These are phyloP conservation scores for Aspergillus niger DNA, from an alignment of 2,329 filamentous ascomycete species.

Conservation along the genomic window DNA sequence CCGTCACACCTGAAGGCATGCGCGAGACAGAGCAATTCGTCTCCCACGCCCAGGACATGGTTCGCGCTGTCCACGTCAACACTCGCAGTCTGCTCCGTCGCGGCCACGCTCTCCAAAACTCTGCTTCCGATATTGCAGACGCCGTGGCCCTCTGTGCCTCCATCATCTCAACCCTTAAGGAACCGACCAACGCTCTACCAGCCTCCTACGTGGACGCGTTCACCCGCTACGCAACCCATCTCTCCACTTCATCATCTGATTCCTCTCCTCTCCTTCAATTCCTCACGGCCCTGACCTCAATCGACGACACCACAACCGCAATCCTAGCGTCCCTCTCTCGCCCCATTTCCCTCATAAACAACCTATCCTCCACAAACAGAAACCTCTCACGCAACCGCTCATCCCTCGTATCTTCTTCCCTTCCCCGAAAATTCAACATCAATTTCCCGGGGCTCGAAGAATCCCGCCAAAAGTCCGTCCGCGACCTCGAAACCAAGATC, in stretches of 20 bases:
- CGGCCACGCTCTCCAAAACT: slow-evolving; percentile 71
- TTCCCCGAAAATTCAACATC: slow-evolving; percentile 50
- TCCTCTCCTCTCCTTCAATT: slow-evolving; percentile 73
- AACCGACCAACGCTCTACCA: slow-evolving; percentile 65
- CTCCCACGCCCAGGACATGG: slow-evolving; percentile 84
- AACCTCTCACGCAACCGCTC: slow-evolving; percentile 76
- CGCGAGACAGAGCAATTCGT: slow-evolving; percentile 92
- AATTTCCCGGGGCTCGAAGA: slow-evolving; percentile 69
- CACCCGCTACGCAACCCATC: slow-evolving; percentile 67
- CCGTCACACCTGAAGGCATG: slow-evolving; percentile 69
- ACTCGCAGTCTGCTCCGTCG: slow-evolving; percentile 80
- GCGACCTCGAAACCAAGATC: slow-evolving; percentile 81
- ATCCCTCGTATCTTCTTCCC: slow-evolving; percentile 65
- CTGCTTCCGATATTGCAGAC: slow-evolving; percentile 53
- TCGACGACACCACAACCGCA: slow-evolving; percentile 82
- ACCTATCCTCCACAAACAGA: slow-evolving; percentile 73
- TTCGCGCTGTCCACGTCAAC: slow-evolving; percentile 79
- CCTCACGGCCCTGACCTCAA: slow-evolving; percentile 73
- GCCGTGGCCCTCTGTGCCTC: slow-evolving; percentile 46
- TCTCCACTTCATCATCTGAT: slow-evolving; percentile 63
- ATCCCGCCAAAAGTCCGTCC: slow-evolving; percentile 75
- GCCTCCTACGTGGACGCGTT: slow-evolving; percentile 68
- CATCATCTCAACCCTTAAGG: slow-evolving; percentile 53
- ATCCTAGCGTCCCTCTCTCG: slow-evolving; percentile 77
- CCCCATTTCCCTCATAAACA: slow-evolving; percentile 74